Base-by-base conservation (phyloP, 257 asterid genomes). In the Prunella vulgaris region DNA sequence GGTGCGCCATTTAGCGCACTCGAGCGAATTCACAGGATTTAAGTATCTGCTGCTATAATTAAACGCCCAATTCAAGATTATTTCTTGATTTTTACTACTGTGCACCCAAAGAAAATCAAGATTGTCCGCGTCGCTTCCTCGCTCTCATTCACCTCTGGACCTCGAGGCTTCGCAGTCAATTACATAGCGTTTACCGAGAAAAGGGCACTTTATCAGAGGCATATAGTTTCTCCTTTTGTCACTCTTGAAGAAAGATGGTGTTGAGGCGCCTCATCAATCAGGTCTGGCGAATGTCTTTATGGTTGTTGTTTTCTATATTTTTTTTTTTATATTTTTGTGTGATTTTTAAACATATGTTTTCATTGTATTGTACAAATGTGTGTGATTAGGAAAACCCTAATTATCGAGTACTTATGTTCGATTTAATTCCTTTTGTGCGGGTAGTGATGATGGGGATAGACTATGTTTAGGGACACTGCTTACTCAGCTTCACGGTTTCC, bases 191-290 rank as follows among this genome's bases (percentile, higher is more conserved):
- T 40, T 15, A 22, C 3, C 1, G 12, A 52, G 60, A 5, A 42
- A 59, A 66, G 52, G 35, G 59, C 59, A 56, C 15, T 18, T 18
- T 2, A 15, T 22, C 5, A 5, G 69, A 15, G 53, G 64, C 13
- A 13, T 63, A 17, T 2, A 22, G 20, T 30, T 44, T 59, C 18
- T n/a, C 20, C 20, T 17, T 28, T 37, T 17, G 44, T 10, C 48
- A 30, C 33, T 46, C 46, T 59, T 58, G 58, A 17, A 6, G 27
- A 52, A 14, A n/a, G 37, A 76, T 71, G 80, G 58, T 38, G 28
- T 58, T 65, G 22, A 58, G 76, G 77, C 80, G 74, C 46, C 81
- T 76, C 71, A 56, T 76, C 74, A 38, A 14, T 71, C 74, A 77
- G 71, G 74, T 76, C 13, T 46, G 60, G 37, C 46, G 17, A 30